These are phyloP conservation scores for Geotrichum candidum DNA, from an alignment of 1,139 yeast species.

Conservation along the genomic window DNA sequence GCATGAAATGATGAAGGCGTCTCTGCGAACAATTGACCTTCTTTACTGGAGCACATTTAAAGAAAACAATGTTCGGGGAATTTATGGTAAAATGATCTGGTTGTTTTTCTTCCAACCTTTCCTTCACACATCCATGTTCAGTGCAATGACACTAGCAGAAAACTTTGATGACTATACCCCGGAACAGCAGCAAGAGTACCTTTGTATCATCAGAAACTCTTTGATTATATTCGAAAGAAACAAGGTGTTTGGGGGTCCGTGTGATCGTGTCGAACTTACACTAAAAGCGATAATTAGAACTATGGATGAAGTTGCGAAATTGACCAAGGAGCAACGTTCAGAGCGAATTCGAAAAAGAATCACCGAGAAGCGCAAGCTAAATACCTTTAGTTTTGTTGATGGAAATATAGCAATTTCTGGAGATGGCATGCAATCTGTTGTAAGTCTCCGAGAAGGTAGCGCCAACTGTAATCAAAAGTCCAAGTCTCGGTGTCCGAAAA, in stretches of 20 bases:
- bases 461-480: background rate
- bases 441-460: background rate
- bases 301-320: background rate
- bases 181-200: constrained; percentile 14
- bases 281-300: background rate
- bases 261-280: background rate
- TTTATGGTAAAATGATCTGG: constrained; percentile 22
- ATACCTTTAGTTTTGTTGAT: background rate
- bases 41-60: constrained; percentile 4
- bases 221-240: background rate
- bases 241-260: background rate
- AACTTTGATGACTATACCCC: constrained; percentile 20
- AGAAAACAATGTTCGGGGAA: background rate
- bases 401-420: background rate
- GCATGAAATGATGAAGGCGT: constrained; percentile 23
- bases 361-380: background rate
- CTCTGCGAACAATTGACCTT: constrained; percentile 28
- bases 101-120: constrained; percentile 21
- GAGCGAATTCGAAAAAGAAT: background rate
- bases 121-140: constrained; percentile 25
- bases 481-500: background rate
- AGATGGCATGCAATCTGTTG: background rate
- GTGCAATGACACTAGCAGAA: constrained; percentile 24
- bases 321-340: background rate
- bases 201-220: background rate